Base-by-base conservation (phyloP, 371 early-diverging fungal genomes). In the Chytridium lagenaria region DNA sequence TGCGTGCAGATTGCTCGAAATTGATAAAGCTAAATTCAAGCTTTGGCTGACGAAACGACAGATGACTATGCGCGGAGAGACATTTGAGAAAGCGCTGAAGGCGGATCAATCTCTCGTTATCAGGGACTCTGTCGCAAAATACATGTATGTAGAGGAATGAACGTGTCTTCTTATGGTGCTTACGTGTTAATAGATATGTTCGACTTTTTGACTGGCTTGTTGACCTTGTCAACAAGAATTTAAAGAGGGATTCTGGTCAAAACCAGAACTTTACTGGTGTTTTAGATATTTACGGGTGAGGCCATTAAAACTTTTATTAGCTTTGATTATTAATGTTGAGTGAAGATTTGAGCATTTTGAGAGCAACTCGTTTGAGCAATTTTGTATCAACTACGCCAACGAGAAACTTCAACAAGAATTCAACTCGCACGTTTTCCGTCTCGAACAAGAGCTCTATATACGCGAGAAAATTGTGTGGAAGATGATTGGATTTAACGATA, bases 321-420 rank as follows among this genome's bases (percentile, higher is more conserved):
- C 22, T 52, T 39, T 2, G 22, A n/a, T 15, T 31, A 36, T 69
- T 71, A 51, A 40, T n/a, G 19, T 22, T 31, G 5, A 34, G 10
- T 49, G 22, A 34, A 74, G 79, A 73, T 95, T 96, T 85, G 95
- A 95, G 82, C 98, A 98, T 76, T 98, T 98, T 80, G 90, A 95
- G 82, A 92, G 91, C 83, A 99, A 99, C 84, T 95, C 96, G 7
- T 99, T 99, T 81, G 99, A 99, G 83, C 99, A 99, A 86, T 95
- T 99, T 81, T 98, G 99, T 88, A 78, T 88, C 71, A 94, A 96
- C 77, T 86, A 92, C 69, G 93, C 93, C 55, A 91, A 91, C 76
- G 97, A 96, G 79, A 90, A 92, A 65, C 80, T 96, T 15, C 88
- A 90, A 50, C 88, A 91, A 50, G 85, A 92, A 64, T 91, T 96